Conservation (phyloP, 2,329 filamentous ascomycete species). For the Monilinia fructigena region DNA sequence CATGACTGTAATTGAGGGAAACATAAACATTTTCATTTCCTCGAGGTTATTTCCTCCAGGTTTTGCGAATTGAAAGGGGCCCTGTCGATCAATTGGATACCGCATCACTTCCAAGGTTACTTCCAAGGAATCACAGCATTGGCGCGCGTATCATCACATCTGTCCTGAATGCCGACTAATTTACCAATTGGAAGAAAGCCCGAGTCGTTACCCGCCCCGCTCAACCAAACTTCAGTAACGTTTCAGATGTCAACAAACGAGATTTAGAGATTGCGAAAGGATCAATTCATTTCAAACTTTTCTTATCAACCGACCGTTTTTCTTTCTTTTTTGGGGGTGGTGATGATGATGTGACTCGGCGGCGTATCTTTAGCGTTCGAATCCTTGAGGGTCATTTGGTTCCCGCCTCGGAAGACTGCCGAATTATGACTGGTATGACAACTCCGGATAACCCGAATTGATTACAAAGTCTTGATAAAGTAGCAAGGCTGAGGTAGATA, state of each 20-base stretch:
- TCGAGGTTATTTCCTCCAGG: too few species aligned
- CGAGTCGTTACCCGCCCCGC: constrained; percentile 3
- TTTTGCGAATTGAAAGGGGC: neutral
- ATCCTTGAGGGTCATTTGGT: constrained; percentile 2
- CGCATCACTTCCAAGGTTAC: constrained; percentile 5
- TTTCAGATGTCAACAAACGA: constrained; percentile 12
- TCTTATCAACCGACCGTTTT: constrained; percentile 13
- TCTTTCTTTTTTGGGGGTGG: neutral
- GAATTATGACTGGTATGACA: constrained; percentile 2
- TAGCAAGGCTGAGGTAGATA: constrained; percentile 7
- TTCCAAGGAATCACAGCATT: constrained; percentile 15
- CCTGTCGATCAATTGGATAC: neutral
- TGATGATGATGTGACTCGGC: neutral
- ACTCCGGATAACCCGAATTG: neutral
- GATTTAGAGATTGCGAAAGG: constrained; percentile 1
- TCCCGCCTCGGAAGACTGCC: constrained; percentile 11
- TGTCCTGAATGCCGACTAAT: neutral
- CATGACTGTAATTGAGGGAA: neutral
- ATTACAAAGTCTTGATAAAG: neutral
- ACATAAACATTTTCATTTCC: neutral
- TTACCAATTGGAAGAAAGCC: constrained; percentile 6
- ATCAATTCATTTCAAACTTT: neutral
- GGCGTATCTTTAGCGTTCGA: neutral
- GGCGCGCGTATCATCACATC: constrained; percentile 2
- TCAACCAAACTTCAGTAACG: neutral